phyloP scores from a whole-genome alignment of 495 filamentous ascomycete genomes.

The Jackrogersella multiformis region DNA sequence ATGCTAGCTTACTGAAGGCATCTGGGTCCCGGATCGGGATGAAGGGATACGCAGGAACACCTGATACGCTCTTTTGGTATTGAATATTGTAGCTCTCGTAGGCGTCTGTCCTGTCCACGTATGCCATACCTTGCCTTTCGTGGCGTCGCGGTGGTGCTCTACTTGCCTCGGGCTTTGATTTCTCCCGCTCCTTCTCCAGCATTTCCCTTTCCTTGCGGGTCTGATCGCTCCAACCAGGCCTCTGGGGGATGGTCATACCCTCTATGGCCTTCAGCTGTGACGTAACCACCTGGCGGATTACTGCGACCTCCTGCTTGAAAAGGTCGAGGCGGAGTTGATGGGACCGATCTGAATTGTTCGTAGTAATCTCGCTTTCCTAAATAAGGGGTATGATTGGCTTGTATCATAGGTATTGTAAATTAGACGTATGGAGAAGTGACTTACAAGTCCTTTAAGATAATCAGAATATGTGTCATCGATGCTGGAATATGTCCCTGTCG shows the following conservation, averaged over 20 bases:
- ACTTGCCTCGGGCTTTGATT: constrained; percentile 22
- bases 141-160: constrained; percentile 29
- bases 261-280: constrained; percentile 28
- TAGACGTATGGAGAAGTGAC: not conserved
- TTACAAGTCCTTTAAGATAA: constrained; percentile 47
- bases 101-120: constrained; percentile 35
- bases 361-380: constrained; percentile 47
- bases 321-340: constrained; percentile 50
- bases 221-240: constrained; percentile 8
- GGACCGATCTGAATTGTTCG: constrained; percentile 44
- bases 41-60: not conserved
- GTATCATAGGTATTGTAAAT: constrained; percentile 7
- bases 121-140: constrained; percentile 26
- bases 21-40: constrained; percentile 5
- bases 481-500: constrained; percentile 41
- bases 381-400: too few species aligned
- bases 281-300: constrained; percentile 46
- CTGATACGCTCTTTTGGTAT: constrained; percentile 23
- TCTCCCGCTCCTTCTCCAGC: constrained; percentile 30
- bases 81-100: constrained; percentile 17
- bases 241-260: constrained; percentile 12
- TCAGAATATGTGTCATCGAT: constrained; percentile 49
- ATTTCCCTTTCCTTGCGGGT: constrained; percentile 36
- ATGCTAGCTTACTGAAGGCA: constrained; percentile 34
- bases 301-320: constrained; percentile 51